These are phyloP conservation scores for Entomortierella parvispora DNA, from an alignment of 192 early-diverging fungal genomes.

Conservation along the genomic window DNA sequence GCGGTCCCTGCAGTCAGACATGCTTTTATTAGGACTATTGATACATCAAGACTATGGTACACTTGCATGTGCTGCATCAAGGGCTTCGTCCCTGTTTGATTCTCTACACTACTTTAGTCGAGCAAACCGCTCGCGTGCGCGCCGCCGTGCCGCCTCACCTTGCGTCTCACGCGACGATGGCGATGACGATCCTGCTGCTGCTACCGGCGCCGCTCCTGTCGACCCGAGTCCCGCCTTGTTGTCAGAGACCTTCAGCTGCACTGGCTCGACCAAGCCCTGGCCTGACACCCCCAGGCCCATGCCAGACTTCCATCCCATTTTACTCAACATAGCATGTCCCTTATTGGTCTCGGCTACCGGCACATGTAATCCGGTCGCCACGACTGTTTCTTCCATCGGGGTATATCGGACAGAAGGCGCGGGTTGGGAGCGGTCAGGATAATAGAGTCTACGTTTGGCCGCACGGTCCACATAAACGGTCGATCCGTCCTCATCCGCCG, in stretches of 20 bases:
- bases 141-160: constrained; percentile 24
- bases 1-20: no score
- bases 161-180: constrained; percentile 13
- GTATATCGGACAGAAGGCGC: background rate
- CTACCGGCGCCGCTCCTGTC: constrained; percentile 18
- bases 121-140: constrained; percentile 38
- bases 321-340: constrained; percentile 65
- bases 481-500: background rate
- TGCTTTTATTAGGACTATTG: no score
- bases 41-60: no score
- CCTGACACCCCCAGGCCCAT: constrained; percentile 54
- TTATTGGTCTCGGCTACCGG: constrained; percentile 54
- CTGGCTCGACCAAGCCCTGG: constrained; percentile 56
- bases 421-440: constrained; percentile 31
- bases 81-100: background rate
- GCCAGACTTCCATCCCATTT: constrained; percentile 75
- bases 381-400: background rate
- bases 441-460: constrained; percentile 29
- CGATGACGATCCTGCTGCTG: background rate
- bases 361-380: constrained; percentile 33
- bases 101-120: constrained; percentile 21
- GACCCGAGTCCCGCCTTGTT: constrained; percentile 61
- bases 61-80: no score
- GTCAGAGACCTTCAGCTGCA: constrained; percentile 51
- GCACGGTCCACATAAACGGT: constrained; percentile 37